Conservation (phyloP, 345 rosid species). For the Laguncularia racemosa region DNA sequence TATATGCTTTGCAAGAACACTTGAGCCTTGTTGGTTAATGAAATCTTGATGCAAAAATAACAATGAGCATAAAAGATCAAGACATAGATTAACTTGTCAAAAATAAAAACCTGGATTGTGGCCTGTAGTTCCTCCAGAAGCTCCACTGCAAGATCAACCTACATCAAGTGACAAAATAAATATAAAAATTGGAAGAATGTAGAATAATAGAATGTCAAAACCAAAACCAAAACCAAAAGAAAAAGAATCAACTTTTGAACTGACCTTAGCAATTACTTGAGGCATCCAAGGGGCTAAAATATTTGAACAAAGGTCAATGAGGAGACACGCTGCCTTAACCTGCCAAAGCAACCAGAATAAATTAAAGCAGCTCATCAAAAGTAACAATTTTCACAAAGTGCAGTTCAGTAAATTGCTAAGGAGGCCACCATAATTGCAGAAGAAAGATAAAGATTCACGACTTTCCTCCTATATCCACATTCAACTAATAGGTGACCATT, state of each 20-base stretch:
- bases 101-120: conserved; percentile 50
- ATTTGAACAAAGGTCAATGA: conserved; percentile 70
- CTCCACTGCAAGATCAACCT: conserved; percentile 73
- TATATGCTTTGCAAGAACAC: too few relatives aligned
- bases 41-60: too few relatives aligned
- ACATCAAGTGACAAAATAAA: conserved; percentile 13
- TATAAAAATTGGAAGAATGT: neutral
- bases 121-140: conserved; percentile 76
- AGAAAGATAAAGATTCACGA: too few relatives aligned
- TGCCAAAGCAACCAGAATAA: conserved; percentile 21
- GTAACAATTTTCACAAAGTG: neutral
- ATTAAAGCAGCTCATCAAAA: conserved; percentile 6
- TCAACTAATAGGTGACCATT: too few relatives aligned
- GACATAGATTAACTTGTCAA: neutral
- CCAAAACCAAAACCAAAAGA: conserved; percentile 1
- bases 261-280: conserved; percentile 72
- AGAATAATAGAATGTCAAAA: conserved; percentile 1
- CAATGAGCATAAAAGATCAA: neutral
- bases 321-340: conserved; percentile 81
- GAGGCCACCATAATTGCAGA: too few relatives aligned
- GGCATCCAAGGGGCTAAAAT: conserved; percentile 73
- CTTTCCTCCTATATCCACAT: too few relatives aligned
- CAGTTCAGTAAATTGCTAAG: too few relatives aligned
- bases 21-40: too few relatives aligned
- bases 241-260: conserved; percentile 10